Evolutionary conservation across 352 stramenopile species (phyloP), one percentile per base, ranked within the genome.

Genomic region (Phytopythium oedochilum): DNA sequence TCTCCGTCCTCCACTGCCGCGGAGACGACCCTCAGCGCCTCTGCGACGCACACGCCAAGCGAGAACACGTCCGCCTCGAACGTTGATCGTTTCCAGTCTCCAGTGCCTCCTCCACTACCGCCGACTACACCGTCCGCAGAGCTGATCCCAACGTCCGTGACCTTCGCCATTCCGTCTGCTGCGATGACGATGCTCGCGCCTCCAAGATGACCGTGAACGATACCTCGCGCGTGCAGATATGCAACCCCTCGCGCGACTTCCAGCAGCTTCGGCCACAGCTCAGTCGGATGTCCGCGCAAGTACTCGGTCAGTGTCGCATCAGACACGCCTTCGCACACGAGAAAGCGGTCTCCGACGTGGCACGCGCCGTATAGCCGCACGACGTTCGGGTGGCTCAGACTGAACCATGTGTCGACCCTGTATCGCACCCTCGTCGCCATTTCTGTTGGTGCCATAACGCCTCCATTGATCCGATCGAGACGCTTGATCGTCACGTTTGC

Each of bases 341-440:
- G 20, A n/a, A 53, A 53, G 11, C 14, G 46, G 9, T 38, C 28
- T 39, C 29, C 46, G 20, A 42, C 46, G n/a, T 53, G 46, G 28
- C 46, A 53, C n/a, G 66, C 66, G 35, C 63, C 66, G 25, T 66
- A 74, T 39, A 74, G 63, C 20, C 63, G 53, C n/a, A 74, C 59
- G 10, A 71, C 54, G n/a, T 71, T 62, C 35, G 63, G 59, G 18
- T 74, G 66, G 26, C 60, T 68, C 20, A 74, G 43, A 38, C 57
- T 61, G 52, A 66, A 69, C 66, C 66, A 74, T 28, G 64, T 49
- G 26, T 66, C 53, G 5, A 61, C 63, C 55, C 64, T 59, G 11
- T 57, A 25, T 32, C 53, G 44, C 40, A 74, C 40, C 43, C 58
- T 60, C 23, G 48, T 25, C 34, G 67, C 57, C 44, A 63, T 9